Evolutionary conservation across 2,329 filamentous ascomycete genomes (phyloP), one percentile per base, ranked within the genome.

Genomic region (Incumbomyces lentus): DNA sequence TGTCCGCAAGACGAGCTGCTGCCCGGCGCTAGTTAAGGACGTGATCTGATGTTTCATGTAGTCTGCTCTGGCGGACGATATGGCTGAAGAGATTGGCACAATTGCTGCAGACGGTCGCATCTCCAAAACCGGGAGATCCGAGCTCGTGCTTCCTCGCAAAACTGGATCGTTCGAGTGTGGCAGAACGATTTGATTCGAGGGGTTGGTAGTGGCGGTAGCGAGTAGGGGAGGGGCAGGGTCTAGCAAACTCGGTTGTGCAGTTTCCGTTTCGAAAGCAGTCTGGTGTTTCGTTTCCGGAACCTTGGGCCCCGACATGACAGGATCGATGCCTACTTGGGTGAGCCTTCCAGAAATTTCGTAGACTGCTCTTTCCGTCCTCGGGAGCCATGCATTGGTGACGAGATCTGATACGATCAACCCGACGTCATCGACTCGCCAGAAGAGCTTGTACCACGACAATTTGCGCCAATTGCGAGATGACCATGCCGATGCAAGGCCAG

Each of bases 361-460:
- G n/a, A 87, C 75, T 46, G 81, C 82, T 56, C 82, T 81, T 63
- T 95, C 89, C 0, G 89, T 82, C 2, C 76, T 76, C 0, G 81
- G 76, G 2, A 98, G 74, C 69, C 93, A 96, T 6, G 77, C 74
- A 52, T 81, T 80, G 49, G 78, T 76, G 2, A 95, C 70, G 50
- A 95, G 82, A 55, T 92, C 84, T 1, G 80, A 78, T 2, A 84
- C 81, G 46, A 95, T 80, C 74, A 90, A 84, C 2, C 80, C 79
- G 10, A 95, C 86, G 58, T 95, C 90, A 60, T 96, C 90, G 18
- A 92, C 88, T 16, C 87, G 80, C 88, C 88, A 95, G 61, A 95
- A 88, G 0, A 96, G 74, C 62, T 94, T 94, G 84, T 87, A 95
- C 89, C 90, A 96, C 13, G 81, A 76, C 3, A 95, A 71, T 52